Evolutionary conservation across 345 rosid species (phyloP).

Genomic region (Sisymbrium irio): DNA sequence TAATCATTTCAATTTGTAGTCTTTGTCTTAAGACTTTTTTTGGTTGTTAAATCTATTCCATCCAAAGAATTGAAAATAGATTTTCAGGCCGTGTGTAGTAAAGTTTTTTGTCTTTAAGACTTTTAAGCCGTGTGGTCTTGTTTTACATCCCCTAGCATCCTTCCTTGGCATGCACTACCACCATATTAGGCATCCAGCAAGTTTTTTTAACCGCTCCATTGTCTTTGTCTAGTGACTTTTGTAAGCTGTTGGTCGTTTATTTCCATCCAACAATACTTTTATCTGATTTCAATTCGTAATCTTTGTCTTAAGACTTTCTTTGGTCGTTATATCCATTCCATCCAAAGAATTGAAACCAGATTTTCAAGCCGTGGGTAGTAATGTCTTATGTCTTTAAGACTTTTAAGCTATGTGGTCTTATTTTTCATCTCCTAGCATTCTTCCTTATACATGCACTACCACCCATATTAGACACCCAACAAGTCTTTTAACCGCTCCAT

Average conservation of each 20-base stretch:
- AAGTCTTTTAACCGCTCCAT: too few species aligned
- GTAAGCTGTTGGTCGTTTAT: too few species aligned
- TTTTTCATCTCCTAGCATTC: too few species aligned
- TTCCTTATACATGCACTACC: too few species aligned
- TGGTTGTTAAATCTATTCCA: background rate
- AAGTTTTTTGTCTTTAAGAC: background rate
- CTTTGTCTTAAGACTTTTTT: background rate
- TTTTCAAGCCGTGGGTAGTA: background rate
- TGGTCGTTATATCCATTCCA: background rate
- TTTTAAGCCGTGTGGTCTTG: background rate
- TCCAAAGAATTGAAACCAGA: background rate
- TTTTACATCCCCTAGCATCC: background rate
- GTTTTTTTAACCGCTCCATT: too few species aligned
- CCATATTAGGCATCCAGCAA: background rate
- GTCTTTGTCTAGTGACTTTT: too few species aligned
- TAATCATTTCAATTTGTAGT: background rate
- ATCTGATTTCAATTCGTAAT: background rate
- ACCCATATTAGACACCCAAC: too few species aligned
- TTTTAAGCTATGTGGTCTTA: too few species aligned
- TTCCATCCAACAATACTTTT: background rate
- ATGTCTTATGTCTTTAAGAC: background rate
- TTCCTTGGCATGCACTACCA: background rate
- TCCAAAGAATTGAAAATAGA: background rate
- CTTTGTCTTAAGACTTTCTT: background rate
- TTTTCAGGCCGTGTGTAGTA: background rate